phyloP scores from a whole-genome alignment of 148 eudicot species.

The Silene uniflora region DNA sequence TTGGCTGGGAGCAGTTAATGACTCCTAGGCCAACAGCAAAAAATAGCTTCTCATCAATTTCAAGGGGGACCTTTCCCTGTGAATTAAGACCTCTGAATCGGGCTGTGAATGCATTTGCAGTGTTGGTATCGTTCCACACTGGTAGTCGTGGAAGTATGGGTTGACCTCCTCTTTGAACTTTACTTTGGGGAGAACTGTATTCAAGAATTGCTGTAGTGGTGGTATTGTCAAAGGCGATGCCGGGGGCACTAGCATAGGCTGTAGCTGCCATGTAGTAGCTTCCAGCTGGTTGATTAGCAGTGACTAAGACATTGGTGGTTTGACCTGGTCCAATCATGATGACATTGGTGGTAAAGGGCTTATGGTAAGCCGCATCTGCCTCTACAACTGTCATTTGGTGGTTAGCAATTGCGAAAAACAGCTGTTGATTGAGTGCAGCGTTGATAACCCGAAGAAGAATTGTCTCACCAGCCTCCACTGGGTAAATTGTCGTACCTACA shows the following conservation, averaged over 20 bases:
- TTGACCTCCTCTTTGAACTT: conserved; percentile 17
- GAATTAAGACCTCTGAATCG: conserved; percentile 48
- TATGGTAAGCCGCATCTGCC: conserved; percentile 64
- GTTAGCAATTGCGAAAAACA: conserved; percentile 74
- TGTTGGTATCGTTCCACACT: conserved; percentile 67
- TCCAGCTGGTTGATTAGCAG: conserved; percentile 58
- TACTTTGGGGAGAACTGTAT: conserved; percentile 36
- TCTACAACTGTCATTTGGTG: conserved; percentile 72
- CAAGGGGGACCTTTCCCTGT: conserved; percentile 49
- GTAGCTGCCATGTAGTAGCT: conserved; percentile 80
- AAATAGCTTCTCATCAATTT: conserved; percentile 57
- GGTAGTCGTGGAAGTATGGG: conserved; percentile 62
- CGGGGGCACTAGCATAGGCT: conserved; percentile 64
- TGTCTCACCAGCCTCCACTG: conserved; percentile 49
- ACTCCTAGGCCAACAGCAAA: conserved; percentile 76
- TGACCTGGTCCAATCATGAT: conserved; percentile 90
- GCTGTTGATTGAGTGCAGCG: conserved; percentile 93
- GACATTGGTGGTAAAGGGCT: conserved; percentile 62
- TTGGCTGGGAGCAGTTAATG: conserved; percentile 68
- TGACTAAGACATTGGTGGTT: conserved; percentile 74
- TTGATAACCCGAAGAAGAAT: conserved; percentile 85
- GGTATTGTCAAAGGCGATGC: conserved; percentile 69
- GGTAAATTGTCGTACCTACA: conserved; percentile 53
- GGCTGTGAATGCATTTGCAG: conserved; percentile 52
- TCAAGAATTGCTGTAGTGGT: conserved; percentile 86